Evolutionary conservation across 1,284 basidiomycete genomes (phyloP), one percentile per base, ranked within the genome.

Genomic region (Vanrija sp.): DNA sequence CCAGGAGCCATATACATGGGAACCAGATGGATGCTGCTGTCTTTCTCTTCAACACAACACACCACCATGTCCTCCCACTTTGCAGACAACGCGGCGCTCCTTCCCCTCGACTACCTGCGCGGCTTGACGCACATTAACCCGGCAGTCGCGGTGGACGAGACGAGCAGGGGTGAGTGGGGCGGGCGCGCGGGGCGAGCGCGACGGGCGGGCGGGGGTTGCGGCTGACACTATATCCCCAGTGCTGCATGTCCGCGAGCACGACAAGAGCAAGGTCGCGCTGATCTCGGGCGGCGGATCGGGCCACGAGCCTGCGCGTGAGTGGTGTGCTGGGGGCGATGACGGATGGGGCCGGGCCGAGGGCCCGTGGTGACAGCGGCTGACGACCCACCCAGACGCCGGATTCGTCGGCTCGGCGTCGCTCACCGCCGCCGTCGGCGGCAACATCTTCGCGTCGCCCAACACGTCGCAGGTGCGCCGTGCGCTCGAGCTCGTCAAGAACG

Each of bases 231-330:
- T 23, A n/a, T 23, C 5, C 21, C 21, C 43, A 62, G 52, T 62
- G 54, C 79, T 91, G 29, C 84, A 86, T 67, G 74, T 84, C 43
- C 76, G 82, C 15, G 66, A 80, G 15, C 81, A 75, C 23, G 83
- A 86, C 69, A 80, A 77, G 50, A 81, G 82, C 38, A 85, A 86
- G 67, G 92, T 95, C 44, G 83, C 88, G 3, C 77, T 95, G 21
- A 82, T 96, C 66, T 92, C 88, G 61, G 92, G 92, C 23, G 92
- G 93, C 23, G 92, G 92, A 39, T 86, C 87, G 34, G 93, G 93
- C 1, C 92, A 95, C 72, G 92, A 95, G 69, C 92, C 92, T 23
- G 83, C 90, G 18, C 69, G 55, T 57, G 44, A 57, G 55, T 53
- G n/a, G n/a, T n/a, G n/a, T n/a, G n/a, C n/a, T n/a, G n/a, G n/a